A percentile compares a stretch with the other conserved stretches of the same genome.
Conservation (phyloP, 208 protist genomes). For the Borovskyia barvae region DNA sequence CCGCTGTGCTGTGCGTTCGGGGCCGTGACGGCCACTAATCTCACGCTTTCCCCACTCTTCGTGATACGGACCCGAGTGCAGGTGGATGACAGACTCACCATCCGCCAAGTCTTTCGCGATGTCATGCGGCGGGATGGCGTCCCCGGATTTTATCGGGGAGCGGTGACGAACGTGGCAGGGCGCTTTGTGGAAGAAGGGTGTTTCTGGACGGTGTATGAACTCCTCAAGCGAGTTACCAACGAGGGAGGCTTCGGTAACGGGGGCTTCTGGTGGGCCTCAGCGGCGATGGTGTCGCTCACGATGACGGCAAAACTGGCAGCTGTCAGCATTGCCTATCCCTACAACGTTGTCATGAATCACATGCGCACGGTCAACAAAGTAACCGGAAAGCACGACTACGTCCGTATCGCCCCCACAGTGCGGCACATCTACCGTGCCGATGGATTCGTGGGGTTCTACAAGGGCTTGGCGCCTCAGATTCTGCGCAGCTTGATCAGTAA, state of each 20-base stretch:
- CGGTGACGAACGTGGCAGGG: slow-evolving; percentile 76
- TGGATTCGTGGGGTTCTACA: slow-evolving; percentile 88
- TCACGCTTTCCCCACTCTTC: slow-evolving; percentile 78
- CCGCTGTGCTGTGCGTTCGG: slow-evolving; percentile 68
- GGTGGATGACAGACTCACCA: slow-evolving; percentile 73
- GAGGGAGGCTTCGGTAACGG: slow-evolving; percentile 49
- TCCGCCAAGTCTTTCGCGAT: slow-evolving; percentile 63
- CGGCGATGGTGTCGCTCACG: slow-evolving; percentile 77
- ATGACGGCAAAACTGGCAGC: slow-evolving; percentile 79
- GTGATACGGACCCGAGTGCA: slow-evolving; percentile 88
- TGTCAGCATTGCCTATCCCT: slow-evolving; percentile 78
- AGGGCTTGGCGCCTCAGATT: slow-evolving; percentile 81
- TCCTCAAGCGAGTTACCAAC: slow-evolving; percentile 76
- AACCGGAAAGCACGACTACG: slow-evolving; percentile 77
- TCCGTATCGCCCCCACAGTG: slow-evolving; percentile 56
- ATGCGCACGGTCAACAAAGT: slow-evolving; percentile 82
- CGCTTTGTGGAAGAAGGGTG: slow-evolving; percentile 86
- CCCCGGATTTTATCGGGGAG: slow-evolving; percentile 84
- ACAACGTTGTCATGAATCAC: slow-evolving; percentile 91
- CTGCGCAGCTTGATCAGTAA: slow-evolving; percentile 86
- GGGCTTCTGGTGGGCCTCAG: slow-evolving; percentile 56
- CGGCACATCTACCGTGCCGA: slow-evolving; percentile 72
- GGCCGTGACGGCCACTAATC: slow-evolving; percentile 75
- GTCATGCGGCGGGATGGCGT: slow-evolving; percentile 73
- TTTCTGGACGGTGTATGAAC: slow-evolving; percentile 89